Evolutionary conservation across 768 basidiomycete species (phyloP), one percentile per base, ranked within the genome.

Genomic region (Kondoa malvinella): DNA sequence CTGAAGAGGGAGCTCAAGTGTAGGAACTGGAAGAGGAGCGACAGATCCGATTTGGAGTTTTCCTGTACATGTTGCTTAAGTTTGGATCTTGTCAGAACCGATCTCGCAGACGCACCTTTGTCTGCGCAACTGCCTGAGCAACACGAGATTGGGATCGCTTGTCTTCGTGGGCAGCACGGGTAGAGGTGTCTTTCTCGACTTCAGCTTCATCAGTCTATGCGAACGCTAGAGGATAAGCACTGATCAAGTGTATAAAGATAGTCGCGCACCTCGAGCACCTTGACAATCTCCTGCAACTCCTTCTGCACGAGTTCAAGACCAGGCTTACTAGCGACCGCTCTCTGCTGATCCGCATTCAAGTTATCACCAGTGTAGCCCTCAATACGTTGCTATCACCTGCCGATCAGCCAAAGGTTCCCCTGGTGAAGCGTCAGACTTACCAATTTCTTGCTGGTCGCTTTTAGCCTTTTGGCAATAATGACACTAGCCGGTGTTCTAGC

Each of bases 311-410:
- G 71, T 57, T 72, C 69, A 50, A 73, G 70, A 14, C 64, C 67
- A 16, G 72, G 68, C 66, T 72, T 71, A 31, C 67, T 65, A 31
- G 70, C 67, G 50, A 75, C 65, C 1, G 73, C 72, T 31, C 69
- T 69, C 21, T 71, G 67, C 68, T 75, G 75, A 62, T 75, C 75
- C n/a, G 70, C 69, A 66, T 75, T 75, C 56, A 75, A 71, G 12
- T 68, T 65, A 2, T 66, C 66, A 29, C 50, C 68, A 58, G 72
- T 70, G 70, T 75, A 75, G 12, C 65, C 57, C 25, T 70, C 68
- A 64, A 75, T 69, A 21, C 73, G 73, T 72, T 74, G 72, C 74
- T 75, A 57, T 1, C 1, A 26, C 1, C 21, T 4, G 8, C 8
- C 25, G 17, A 2, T 34, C 32, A 50, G 21, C 2, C n/a, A 50